Evolutionary conservation across 495 filamentous ascomycete species (phyloP).

Genomic region (Extremus antarcticus): DNA sequence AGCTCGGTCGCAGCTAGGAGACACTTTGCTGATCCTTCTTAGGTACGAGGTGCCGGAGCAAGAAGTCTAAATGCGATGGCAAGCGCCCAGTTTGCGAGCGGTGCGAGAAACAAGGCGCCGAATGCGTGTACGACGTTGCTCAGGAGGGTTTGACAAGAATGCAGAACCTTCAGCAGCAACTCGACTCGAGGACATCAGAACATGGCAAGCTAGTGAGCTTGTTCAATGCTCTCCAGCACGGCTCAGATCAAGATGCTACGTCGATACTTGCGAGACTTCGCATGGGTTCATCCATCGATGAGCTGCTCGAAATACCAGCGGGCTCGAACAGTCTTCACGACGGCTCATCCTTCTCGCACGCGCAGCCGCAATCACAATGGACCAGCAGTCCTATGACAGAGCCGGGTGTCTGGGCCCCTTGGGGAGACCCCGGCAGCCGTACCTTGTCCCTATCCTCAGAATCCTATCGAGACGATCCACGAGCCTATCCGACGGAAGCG

Average conservation of each 20-base stretch:
- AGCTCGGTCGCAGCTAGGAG: too few relatives aligned
- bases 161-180: constrained; percentile 1
- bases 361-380: neutral
- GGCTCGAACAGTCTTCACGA: neutral
- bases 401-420: neutral
- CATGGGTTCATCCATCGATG: neutral
- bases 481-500: neutral
- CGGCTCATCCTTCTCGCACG: neutral
- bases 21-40: too few relatives aligned
- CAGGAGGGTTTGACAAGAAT: constrained; percentile 3
- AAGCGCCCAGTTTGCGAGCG: neutral
- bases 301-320: neutral
- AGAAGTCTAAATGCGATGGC: constrained; percentile 5
- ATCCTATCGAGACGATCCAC: neutral
- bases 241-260: neutral
- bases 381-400: neutral
- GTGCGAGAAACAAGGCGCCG: neutral
- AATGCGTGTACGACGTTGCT: constrained; percentile 2
- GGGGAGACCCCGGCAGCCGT: neutral
- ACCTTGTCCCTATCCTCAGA: neutral
- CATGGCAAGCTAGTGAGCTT: neutral
- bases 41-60: neutral
- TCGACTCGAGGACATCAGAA: neutral
- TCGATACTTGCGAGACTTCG: neutral
- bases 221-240: neutral